These are phyloP conservation scores for Lachnellula willkommii DNA, from an alignment of 2,329 filamentous ascomycete species.

Conservation along the genomic window DNA sequence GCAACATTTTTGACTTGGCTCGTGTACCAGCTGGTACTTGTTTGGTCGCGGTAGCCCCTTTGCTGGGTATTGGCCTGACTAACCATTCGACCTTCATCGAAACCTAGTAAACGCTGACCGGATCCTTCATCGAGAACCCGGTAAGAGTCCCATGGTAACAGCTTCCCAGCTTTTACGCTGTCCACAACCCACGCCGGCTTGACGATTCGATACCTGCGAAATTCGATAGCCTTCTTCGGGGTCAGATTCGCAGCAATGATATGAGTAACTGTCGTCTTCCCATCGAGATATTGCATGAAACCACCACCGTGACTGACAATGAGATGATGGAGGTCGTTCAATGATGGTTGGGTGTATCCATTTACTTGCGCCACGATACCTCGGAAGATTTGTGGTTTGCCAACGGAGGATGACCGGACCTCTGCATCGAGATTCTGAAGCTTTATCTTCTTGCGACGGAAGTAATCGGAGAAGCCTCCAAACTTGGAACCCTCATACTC, in stretches of 20 bases:
- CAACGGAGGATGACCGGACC: slow-evolving; percentile 60
- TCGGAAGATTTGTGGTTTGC: slow-evolving; percentile 81
- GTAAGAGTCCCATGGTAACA: slow-evolving; percentile 83
- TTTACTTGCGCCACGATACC: slow-evolving; percentile 88
- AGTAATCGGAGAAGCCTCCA: slow-evolving; percentile 86
- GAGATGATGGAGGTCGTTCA: slow-evolving; percentile 81
- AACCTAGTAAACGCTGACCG: slow-evolving; percentile 69
- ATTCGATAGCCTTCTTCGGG: slow-evolving; percentile 89
- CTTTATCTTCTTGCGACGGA: slow-evolving; percentile 93
- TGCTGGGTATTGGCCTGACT: slow-evolving; percentile 58
- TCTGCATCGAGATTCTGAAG: slow-evolving; percentile 89
- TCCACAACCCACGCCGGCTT: slow-evolving; percentile 94
- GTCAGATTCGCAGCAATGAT: slow-evolving; percentile 89
- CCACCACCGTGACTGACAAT: slow-evolving; percentile 92
- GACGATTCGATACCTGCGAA: slow-evolving; percentile 80
- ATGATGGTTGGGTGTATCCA: slow-evolving; percentile 89
- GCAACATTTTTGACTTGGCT: slow-evolving; percentile 53
- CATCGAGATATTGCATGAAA: slow-evolving; percentile 90
- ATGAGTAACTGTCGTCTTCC: slow-evolving; percentile 91
- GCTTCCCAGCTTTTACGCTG: slow-evolving; percentile 71
- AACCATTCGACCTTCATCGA: slow-evolving; percentile 57
- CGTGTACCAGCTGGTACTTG: slow-evolving; percentile 76
- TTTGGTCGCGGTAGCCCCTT: slow-evolving; percentile 73
- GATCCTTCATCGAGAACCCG: slow-evolving; percentile 79
- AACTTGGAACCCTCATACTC: slow-evolving; percentile 87